Conservation (phyloP, 495 filamentous ascomycete genomes). For the Sordaria brevicollis region DNA sequence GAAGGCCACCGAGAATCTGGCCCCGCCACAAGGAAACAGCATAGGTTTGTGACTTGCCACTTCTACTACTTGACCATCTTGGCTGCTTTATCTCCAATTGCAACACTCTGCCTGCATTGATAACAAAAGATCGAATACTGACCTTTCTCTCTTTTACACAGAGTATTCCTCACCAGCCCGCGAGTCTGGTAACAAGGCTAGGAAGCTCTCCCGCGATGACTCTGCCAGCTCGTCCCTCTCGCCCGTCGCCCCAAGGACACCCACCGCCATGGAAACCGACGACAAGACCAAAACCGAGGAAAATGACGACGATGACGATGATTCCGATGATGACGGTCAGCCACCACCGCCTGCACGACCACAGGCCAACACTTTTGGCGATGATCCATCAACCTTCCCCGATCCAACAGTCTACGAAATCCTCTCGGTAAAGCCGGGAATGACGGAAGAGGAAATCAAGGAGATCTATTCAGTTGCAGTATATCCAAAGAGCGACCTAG, state of each 20-base stretch:
- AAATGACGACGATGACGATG: constrained; percentile 43
- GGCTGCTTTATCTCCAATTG: neutral
- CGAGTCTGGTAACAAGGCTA: constrained; percentile 30
- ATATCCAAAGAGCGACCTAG: constrained; percentile 72
- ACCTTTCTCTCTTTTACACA: constrained; percentile 1
- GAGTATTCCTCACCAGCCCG: constrained; percentile 38
- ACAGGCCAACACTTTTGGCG: constrained; percentile 72
- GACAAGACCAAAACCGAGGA: constrained; percentile 39
- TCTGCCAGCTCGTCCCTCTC: constrained; percentile 59
- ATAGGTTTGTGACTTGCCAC: constrained; percentile 49
- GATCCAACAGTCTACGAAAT: constrained; percentile 96
- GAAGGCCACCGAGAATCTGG: constrained; percentile 39
- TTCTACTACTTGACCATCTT: neutral
- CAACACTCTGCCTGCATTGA: neutral
- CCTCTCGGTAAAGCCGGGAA: constrained; percentile 55
- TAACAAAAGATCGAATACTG: neutral
- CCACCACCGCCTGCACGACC: constrained; percentile 66
- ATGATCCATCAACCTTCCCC: constrained; percentile 82
- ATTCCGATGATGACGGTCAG: constrained; percentile 63
- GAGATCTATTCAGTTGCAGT: constrained; percentile 77
- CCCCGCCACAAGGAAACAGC: constrained; percentile 54
- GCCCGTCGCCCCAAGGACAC: constrained; percentile 38
- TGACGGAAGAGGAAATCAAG: constrained; percentile 71
- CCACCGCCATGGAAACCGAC: constrained; percentile 39
- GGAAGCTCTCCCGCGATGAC: constrained; percentile 39